phyloP scores from a whole-genome alignment of 23 red algal species.

The Gracilaria gracilis region DNA sequence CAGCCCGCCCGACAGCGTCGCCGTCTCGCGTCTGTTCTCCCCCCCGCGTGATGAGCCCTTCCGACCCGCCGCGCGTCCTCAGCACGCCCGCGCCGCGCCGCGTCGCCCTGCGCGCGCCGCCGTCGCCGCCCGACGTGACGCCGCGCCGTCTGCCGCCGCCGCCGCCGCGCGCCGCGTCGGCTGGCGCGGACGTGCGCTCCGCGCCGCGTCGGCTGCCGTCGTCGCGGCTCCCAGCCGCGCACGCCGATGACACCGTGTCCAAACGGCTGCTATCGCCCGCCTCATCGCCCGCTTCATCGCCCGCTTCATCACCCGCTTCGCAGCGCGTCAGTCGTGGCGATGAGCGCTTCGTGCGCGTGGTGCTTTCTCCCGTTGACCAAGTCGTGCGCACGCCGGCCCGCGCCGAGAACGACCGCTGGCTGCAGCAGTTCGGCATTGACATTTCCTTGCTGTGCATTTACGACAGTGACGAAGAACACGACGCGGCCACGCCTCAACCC shows the following conservation, averaged over 20 bases:
- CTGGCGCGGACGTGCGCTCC: neutral
- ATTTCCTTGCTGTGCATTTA: slow-evolving; percentile 31
- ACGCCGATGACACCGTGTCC: neutral
- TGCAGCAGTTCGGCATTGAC: slow-evolving; percentile 35
- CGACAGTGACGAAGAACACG: slow-evolving; percentile 9
- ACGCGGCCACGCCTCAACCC: neutral
- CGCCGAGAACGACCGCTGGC: slow-evolving; percentile 1
- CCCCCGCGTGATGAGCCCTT: neutral
- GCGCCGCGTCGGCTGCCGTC: slow-evolving; percentile 3
- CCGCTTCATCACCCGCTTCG: too few relatives aligned
- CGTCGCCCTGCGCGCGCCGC: neutral
- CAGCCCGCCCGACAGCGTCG: too few relatives aligned
- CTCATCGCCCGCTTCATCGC: too few relatives aligned
- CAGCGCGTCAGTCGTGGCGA: too few relatives aligned
- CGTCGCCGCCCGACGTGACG: neutral
- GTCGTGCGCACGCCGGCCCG: neutral
- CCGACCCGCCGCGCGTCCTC: neutral
- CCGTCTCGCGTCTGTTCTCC: neutral
- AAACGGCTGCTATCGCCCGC: too few relatives aligned
- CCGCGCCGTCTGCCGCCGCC: neutral
- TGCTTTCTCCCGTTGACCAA: slow-evolving; percentile 1
- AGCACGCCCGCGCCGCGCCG: neutral
- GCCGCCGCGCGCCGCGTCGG: neutral
- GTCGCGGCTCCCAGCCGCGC: neutral
- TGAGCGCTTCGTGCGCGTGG: neutral